Evolutionary conservation across 495 filamentous ascomycete species (phyloP).

Genomic region (Evansstolkia leycettana): DNA sequence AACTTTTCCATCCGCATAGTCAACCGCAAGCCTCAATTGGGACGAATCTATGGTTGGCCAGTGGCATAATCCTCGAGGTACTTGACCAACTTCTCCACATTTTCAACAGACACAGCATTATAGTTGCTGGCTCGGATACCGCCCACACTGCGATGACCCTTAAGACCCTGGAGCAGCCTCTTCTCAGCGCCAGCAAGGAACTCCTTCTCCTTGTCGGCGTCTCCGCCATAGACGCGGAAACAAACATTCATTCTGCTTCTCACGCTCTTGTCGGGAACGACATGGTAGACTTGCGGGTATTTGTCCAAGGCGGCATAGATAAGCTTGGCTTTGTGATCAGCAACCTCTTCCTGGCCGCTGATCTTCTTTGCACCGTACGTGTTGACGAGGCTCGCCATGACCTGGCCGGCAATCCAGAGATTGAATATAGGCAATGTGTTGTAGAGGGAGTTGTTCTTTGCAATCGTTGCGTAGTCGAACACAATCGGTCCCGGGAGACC

Average conservation of each 20-base stretch:
- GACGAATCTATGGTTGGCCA: too few relatives aligned
- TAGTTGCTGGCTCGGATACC: conserved; percentile 37
- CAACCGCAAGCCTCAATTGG: conserved; percentile 2
- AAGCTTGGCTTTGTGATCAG: conserved; percentile 55
- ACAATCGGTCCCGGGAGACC: conserved; percentile 65
- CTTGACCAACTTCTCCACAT: conserved; percentile 35
- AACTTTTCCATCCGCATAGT: too few relatives aligned
- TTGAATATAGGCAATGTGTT: conserved; percentile 91
- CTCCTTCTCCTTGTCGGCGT: conserved; percentile 57
- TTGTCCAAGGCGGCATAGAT: conserved; percentile 66
- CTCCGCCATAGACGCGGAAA: conserved; percentile 51
- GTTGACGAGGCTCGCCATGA: conserved; percentile 55
- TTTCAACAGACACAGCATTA: conserved; percentile 50
- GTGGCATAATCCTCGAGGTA: conserved; percentile 50
- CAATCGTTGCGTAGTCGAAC: conserved; percentile 65
- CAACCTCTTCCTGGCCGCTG: conserved; percentile 54
- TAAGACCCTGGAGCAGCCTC: conserved; percentile 55
- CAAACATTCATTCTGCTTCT: conserved; percentile 89
- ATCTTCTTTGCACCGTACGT: conserved; percentile 54
- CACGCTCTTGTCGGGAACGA: conserved; percentile 60
- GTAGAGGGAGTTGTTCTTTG: conserved; percentile 84
- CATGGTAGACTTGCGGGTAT: conserved; percentile 52
- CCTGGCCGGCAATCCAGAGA: conserved; percentile 77
- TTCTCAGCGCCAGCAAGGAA: conserved; percentile 63
- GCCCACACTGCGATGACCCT: conserved; percentile 72